Evolutionary conservation across 306 rosid species (phyloP).

Genomic region (Prunus campanulata): DNA sequence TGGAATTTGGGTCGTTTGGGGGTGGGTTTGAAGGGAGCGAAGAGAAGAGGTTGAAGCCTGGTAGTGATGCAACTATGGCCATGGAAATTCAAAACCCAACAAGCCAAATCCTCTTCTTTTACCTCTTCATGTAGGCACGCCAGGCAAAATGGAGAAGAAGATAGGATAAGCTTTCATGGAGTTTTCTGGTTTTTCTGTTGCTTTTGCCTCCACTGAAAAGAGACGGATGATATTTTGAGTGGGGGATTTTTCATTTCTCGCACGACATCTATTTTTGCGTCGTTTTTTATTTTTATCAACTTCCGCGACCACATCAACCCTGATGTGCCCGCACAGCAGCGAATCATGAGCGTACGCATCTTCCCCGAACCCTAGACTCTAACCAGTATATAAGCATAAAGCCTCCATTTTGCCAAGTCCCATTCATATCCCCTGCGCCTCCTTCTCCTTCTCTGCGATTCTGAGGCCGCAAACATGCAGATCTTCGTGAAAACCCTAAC

Average conservation of each 20-base stretch:
- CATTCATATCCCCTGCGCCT: neutral
- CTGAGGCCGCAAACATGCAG: conserved; percentile 53
- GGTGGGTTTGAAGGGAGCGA: conserved; percentile 66
- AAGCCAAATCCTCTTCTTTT: neutral
- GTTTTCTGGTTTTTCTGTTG: conserved; percentile 37
- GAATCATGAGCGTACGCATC: neutral
- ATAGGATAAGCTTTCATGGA: neutral
- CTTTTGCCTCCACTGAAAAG: neutral
- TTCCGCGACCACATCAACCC: neutral
- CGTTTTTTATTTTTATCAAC: neutral
- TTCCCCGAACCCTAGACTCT: neutral
- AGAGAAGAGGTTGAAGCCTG: conserved; percentile 67
- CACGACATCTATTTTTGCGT: neutral
- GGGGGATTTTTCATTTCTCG: neutral
- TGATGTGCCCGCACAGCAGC: neutral
- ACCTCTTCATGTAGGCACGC: neutral
- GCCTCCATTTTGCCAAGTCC: neutral
- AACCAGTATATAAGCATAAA: neutral
- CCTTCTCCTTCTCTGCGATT: neutral
- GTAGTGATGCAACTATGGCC: conserved; percentile 60
- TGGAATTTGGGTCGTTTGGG: conserved; percentile 41
- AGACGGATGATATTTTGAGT: neutral
- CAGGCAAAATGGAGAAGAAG: conserved; percentile 1
- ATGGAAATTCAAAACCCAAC: conserved; percentile 15
- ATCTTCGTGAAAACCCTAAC: conserved; percentile 97